phyloP scores from a whole-genome alignment of 805 yeast genomes.

The Kodamaea neixiangensis region DNA sequence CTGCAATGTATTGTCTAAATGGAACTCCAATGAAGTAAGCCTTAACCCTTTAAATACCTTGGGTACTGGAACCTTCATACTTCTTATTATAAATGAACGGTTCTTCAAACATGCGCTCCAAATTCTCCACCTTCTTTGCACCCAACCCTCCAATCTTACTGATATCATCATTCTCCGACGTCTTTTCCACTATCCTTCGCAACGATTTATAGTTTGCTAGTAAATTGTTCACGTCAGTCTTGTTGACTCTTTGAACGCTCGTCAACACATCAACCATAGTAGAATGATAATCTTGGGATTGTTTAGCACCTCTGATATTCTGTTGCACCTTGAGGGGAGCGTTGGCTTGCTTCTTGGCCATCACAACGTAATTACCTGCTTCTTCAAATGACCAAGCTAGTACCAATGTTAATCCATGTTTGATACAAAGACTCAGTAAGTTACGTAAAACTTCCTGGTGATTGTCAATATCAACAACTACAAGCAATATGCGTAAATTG shows the following conservation, averaged over 20 bases:
- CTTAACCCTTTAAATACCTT: no score
- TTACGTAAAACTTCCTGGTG: constrained; percentile 51
- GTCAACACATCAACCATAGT: constrained; percentile 48
- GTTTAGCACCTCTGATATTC: constrained; percentile 43
- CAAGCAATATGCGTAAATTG: constrained; percentile 54
- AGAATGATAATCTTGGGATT: constrained; percentile 45
- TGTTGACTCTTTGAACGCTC: constrained; percentile 48
- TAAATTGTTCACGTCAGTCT: constrained; percentile 54
- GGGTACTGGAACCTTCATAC: constrained; percentile 16
- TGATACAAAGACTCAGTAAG: constrained; percentile 48
- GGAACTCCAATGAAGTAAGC: no score
- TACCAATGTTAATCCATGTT: constrained; percentile 50
- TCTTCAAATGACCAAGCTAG: constrained; percentile 56
- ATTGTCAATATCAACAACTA: constrained; percentile 66
- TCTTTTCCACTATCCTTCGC: constrained; percentile 37
- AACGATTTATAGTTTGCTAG: constrained; percentile 51
- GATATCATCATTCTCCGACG: constrained; percentile 22
- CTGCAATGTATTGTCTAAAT: background rate
- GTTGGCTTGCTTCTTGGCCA: constrained; percentile 39
- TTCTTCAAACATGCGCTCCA: constrained; percentile 44
- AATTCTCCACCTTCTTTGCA: constrained; percentile 42
- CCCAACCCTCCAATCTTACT: constrained; percentile 52
- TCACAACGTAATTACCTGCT: constrained; percentile 45
- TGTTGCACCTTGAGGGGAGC: constrained; percentile 29
- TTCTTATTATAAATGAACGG: constrained; percentile 52